phyloP scores from a whole-genome alignment of 148 eudicot genomes.

The Rhododendron mucronatum region DNA sequence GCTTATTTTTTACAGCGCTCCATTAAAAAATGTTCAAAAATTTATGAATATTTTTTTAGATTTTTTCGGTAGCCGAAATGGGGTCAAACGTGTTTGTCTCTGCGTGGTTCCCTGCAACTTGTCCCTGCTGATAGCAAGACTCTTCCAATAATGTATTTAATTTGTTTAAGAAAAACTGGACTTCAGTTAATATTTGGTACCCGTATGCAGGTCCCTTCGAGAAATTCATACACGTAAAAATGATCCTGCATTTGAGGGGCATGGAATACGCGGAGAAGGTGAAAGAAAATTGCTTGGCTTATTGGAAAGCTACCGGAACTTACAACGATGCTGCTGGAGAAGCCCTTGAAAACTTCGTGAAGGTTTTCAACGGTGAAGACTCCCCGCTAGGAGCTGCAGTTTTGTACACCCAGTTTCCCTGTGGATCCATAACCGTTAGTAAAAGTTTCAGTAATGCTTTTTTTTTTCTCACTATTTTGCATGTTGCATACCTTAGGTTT shows the following conservation, averaged over 20 bases:
- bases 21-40: too few relatives aligned
- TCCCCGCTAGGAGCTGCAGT: constrained; percentile 28
- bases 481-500: too few relatives aligned
- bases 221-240: constrained; percentile 61
- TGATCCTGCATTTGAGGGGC: constrained; percentile 69
- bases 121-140: too few relatives aligned
- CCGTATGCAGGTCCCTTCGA: constrained; percentile 59
- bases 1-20: too few relatives aligned
- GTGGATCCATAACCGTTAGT: constrained; percentile 56
- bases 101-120: too few relatives aligned
- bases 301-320: constrained; percentile 59
- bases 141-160: too few relatives aligned
- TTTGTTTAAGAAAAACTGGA: too few relatives aligned
- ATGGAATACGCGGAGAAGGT: constrained; percentile 68
- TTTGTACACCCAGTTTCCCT: constrained; percentile 56
- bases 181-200: not conserved
- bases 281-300: constrained; percentile 58
- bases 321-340: constrained; percentile 57
- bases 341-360: constrained; percentile 48
- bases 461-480: too few relatives aligned
- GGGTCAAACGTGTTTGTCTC: too few relatives aligned
- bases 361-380: constrained; percentile 45
- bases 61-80: too few relatives aligned
- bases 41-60: too few relatives aligned
- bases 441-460: too few relatives aligned